Conservation (phyloP, 768 basidiomycete genomes). For the Pleurotus djamor region DNA sequence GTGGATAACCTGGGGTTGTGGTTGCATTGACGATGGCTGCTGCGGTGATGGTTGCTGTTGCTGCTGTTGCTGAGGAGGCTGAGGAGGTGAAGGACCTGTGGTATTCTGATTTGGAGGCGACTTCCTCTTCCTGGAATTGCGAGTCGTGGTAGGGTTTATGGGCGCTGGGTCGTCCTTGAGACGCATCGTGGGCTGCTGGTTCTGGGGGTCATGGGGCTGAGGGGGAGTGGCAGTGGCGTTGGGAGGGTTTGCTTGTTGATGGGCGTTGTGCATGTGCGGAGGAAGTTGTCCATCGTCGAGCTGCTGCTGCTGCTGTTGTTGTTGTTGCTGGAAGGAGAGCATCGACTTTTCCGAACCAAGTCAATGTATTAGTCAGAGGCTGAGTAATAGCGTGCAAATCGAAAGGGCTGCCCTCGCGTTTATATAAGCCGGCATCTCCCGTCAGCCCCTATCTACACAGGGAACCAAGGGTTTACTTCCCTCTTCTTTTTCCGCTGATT, state of each 20-base stretch:
- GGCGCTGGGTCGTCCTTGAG: conserved; percentile 58
- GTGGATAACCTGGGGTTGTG: conserved; percentile 37
- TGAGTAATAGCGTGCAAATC: conserved; percentile 29
- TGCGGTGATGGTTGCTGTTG: conserved; percentile 25
- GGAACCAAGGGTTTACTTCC: too few relatives aligned
- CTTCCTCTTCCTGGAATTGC: conserved; percentile 65
- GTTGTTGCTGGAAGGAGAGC: conserved; percentile 6
- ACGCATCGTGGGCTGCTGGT: conserved; percentile 42
- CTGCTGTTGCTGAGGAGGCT: conserved; percentile 27
- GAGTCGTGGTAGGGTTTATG: conserved; percentile 40
- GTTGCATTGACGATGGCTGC: conserved; percentile 26
- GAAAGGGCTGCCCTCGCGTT: conserved; percentile 9
- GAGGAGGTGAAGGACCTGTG: conserved; percentile 20
- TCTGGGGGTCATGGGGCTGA: conserved; percentile 18
- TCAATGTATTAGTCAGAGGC: conserved; percentile 46
- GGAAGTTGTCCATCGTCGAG: neutral
- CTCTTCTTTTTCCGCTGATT: too few relatives aligned
- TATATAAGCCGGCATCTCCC: conserved; percentile 12
- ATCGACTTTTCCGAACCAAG: conserved; percentile 16
- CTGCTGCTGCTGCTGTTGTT: conserved; percentile 6
- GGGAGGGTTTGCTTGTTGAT: conserved; percentile 10
- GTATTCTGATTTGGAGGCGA: conserved; percentile 43
- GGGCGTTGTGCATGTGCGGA: conserved; percentile 17
- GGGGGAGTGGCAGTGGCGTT: conserved; percentile 9
- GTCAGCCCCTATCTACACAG: conserved; percentile 6